These are phyloP conservation scores for Stromatinia cepivora DNA, from an alignment of 2,329 filamentous ascomycete species.

Conservation along the genomic window DNA sequence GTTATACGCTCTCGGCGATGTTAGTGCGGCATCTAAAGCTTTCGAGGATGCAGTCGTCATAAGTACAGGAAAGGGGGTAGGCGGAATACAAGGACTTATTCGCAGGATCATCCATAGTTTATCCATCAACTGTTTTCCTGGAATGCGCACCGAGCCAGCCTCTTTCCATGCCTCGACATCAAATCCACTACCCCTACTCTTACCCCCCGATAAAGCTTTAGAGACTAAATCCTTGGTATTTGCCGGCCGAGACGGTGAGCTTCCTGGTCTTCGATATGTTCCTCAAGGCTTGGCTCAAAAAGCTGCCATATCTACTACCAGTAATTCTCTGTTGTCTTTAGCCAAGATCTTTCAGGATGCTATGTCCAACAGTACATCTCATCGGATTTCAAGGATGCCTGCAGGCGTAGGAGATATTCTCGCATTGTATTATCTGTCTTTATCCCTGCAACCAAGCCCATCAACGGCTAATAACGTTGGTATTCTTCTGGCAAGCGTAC, in stretches of 20 bases:
- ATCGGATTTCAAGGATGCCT: constrained; percentile 58
- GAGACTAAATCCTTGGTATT: constrained; percentile 84
- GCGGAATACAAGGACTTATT: constrained; percentile 77
- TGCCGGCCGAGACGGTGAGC: constrained; percentile 62
- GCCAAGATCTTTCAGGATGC: constrained; percentile 98
- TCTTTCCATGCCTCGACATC: constrained; percentile 21
- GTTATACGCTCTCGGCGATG: constrained; percentile 86
- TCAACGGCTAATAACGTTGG: constrained; percentile 98
- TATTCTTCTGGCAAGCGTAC: constrained; percentile 91
- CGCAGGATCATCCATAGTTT: constrained; percentile 73
- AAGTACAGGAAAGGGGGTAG: constrained; percentile 69
- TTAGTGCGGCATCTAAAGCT: constrained; percentile 75
- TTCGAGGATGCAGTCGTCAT: constrained; percentile 96
- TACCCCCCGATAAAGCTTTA: constrained; percentile 81
- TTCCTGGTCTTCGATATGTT: constrained; percentile 77
- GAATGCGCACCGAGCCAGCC: constrained; percentile 37
- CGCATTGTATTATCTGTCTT: constrained; percentile 89
- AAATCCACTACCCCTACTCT: constrained; percentile 59
- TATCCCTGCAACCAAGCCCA: constrained; percentile 91
- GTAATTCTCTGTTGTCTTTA: constrained; percentile 89
- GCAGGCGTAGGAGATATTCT: constrained; percentile 88
- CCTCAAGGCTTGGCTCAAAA: constrained; percentile 69
- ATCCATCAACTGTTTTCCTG: constrained; percentile 48
- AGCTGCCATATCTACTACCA: constrained; percentile 87
- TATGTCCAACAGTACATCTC: constrained; percentile 64